Evolutionary conservation across 306 rosid species (phyloP).

Genomic region (Styphnolobium japonicum): DNA sequence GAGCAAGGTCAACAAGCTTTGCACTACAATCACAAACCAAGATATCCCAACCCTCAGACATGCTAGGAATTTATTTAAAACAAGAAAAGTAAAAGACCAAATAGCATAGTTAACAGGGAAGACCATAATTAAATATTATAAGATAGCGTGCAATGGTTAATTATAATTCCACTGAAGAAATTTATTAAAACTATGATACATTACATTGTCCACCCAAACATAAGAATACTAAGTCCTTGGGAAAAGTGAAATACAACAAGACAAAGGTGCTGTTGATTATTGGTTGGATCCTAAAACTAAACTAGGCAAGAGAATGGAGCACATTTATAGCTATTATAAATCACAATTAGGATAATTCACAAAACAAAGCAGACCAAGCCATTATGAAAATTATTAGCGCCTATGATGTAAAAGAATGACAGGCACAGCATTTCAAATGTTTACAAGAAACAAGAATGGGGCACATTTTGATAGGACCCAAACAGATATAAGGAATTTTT

Average conservation of each 20-base stretch:
- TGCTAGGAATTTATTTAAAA: not conserved
- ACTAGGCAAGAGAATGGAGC: not conserved
- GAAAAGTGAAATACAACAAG: not conserved
- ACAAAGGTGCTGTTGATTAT: not conserved
- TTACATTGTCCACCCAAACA: not conserved
- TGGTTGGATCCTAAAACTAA: not conserved
- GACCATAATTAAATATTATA: not conserved
- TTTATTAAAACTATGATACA: not conserved
- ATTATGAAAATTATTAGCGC: not conserved
- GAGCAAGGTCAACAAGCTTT: slow-evolving; percentile 93
- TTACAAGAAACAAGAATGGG: not conserved
- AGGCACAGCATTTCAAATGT: not conserved
- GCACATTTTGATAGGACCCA: no score
- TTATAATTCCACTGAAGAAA: not conserved
- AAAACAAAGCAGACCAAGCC: not conserved
- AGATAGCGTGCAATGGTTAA: not conserved
- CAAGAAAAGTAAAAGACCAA: not conserved
- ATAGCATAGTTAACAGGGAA: not conserved
- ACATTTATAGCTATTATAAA: not conserved
- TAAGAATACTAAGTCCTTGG: not conserved
- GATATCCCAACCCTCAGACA: slow-evolving; percentile 11
- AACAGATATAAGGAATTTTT: no score
- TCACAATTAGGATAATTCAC: not conserved
- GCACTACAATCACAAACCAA: slow-evolving; percentile 52
- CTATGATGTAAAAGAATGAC: not conserved